phyloP scores from a whole-genome alignment of 352 stramenopile species.

The Phytophthora tentaculata region DNA sequence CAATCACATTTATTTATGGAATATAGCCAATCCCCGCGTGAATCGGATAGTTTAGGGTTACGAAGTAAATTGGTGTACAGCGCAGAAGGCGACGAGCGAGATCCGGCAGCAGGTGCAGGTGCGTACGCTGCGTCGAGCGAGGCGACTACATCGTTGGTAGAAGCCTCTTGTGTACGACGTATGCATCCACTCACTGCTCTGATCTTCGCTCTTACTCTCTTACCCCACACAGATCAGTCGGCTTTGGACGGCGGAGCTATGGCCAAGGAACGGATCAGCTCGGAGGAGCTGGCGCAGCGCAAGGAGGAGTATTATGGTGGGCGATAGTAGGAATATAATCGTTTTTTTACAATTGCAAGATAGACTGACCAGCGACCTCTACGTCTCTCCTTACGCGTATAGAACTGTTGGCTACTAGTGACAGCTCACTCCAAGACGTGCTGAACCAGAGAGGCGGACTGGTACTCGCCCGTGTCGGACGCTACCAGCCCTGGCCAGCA shows the following conservation, averaged over 20 bases:
- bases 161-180: neutral
- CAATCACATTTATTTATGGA: neutral
- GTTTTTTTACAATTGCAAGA: neutral
- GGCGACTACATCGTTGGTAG: neutral
- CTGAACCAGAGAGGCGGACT: constrained; percentile 82
- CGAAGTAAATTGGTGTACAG: neutral
- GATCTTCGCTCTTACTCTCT: constrained; percentile 5
- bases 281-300: constrained; percentile 44
- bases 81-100: constrained; percentile 22
- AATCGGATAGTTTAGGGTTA: too few relatives aligned
- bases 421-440: constrained; percentile 60
- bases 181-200: neutral
- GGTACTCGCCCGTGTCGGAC: constrained; percentile 78
- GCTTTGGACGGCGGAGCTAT: constrained; percentile 25
- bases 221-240: constrained; percentile 13
- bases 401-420: constrained; percentile 71
- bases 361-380: neutral
- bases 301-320: constrained; percentile 68
- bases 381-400: constrained; percentile 8
- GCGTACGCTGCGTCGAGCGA: neutral
- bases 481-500: constrained; percentile 85
- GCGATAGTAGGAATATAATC: neutral
- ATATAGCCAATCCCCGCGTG: neutral
- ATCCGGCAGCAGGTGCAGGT: constrained; percentile 20
- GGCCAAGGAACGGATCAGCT: constrained; percentile 50